Conservation (phyloP, 202 grass and related monocot species). For the Setaria viridis region DNA sequence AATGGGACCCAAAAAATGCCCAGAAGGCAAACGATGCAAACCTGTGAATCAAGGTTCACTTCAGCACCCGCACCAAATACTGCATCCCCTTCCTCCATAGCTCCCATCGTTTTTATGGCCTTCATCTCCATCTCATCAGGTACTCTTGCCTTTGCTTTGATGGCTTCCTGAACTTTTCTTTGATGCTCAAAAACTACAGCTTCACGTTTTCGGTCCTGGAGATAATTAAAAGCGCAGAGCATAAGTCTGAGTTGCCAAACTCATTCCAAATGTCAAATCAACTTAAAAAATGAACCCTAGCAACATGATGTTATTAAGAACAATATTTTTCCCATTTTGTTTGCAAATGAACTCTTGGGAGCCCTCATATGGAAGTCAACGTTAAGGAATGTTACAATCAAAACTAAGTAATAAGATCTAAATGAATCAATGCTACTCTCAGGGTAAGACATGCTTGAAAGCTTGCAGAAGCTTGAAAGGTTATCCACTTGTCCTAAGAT, state of each 20-base stretch:
- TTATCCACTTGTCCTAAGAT: not conserved
- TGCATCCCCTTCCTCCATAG: conserved; percentile 95
- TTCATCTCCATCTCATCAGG: conserved; percentile 91
- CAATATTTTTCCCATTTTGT: not conserved
- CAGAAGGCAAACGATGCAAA: conserved; percentile 46
- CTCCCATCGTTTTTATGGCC: conserved; percentile 95
- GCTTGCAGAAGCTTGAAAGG: not conserved
- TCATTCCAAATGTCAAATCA: conserved; percentile 29
- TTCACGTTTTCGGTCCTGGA: conserved; percentile 85
- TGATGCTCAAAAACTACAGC: conserved; percentile 87
- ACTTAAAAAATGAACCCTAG: conserved; percentile 29
- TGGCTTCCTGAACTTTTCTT: conserved; percentile 79
- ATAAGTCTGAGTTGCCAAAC: conserved; percentile 15
- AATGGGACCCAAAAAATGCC: not conserved
- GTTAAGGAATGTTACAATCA: conserved; percentile 22
- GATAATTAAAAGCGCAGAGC: conserved; percentile 37
- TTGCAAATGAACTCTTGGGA: not conserved
- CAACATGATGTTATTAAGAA: not conserved
- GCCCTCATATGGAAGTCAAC: not conserved
- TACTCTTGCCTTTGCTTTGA: conserved; percentile 59
- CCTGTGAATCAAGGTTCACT: conserved; percentile 97
- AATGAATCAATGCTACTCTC: conserved; percentile 14
- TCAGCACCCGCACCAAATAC: conserved; percentile 90
- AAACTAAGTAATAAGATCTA: not conserved
- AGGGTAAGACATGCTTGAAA: conserved; percentile 23